Evolutionary conservation across 1,284 basidiomycete species (phyloP).

Genomic region (Cryptococcus sp.): DNA sequence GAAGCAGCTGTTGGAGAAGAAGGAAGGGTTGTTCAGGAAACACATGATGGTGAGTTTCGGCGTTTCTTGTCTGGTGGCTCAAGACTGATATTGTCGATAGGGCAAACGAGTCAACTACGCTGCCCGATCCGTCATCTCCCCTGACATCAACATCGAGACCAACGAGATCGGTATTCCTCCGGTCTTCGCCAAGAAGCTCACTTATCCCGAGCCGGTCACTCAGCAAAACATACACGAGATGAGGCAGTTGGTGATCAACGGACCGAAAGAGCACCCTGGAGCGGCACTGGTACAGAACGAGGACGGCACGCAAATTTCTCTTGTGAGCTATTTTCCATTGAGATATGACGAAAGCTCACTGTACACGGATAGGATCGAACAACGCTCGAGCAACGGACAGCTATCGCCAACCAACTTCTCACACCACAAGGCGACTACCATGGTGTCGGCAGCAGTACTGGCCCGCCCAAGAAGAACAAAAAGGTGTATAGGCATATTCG

Average conservation of each 20-base stretch:
- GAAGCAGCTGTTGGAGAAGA: constrained; percentile 98
- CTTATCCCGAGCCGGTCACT: constrained; percentile 97
- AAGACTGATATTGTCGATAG: constrained; percentile 53
- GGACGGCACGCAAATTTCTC: constrained; percentile 80
- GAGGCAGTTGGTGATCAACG: constrained; percentile 88
- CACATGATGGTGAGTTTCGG: constrained; percentile 87
- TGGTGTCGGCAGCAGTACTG: constrained; percentile 56
- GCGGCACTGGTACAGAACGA: constrained; percentile 94
- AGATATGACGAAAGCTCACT: constrained; percentile 1
- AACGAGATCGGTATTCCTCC: constrained; percentile 99
- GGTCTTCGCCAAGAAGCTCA: constrained; percentile 94
- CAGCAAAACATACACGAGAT: constrained; percentile 85
- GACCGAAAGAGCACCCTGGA: constrained; percentile 86
- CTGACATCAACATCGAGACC: constrained; percentile 98
- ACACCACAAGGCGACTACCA: constrained; percentile 80
- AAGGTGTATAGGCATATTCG: constrained; percentile 95
- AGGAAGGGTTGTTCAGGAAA: constrained; percentile 97
- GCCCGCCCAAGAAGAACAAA: constrained; percentile 81
- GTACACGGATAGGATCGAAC: constrained; percentile 70
- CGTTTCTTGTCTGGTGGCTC: background rate
- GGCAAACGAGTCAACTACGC: constrained; percentile 99
- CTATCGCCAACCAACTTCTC: constrained; percentile 94
- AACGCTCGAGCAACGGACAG: constrained; percentile 82
- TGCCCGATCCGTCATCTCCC: constrained; percentile 98
- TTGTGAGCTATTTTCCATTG: constrained; percentile 58